phyloP scores from a whole-genome alignment of 371 early-diverging fungal species.

The Mortierella polycephala region DNA sequence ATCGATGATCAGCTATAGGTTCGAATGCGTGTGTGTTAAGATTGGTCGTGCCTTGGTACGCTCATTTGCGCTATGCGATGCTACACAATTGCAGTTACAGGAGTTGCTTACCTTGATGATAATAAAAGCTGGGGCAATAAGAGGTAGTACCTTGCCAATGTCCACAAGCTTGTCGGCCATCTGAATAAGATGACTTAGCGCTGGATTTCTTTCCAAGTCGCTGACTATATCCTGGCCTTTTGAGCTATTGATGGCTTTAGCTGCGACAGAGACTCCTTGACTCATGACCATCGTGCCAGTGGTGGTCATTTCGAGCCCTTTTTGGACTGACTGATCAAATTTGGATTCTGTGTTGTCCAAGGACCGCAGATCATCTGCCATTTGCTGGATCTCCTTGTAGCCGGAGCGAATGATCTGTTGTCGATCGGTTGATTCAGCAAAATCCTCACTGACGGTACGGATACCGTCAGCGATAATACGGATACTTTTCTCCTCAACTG shows the following conservation, averaged over 20 bases:
- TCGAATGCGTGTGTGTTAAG: no score
- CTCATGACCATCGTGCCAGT: conserved; percentile 9
- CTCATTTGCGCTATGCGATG: background rate
- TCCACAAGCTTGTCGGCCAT: conserved; percentile 56
- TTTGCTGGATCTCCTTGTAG: conserved; percentile 14
- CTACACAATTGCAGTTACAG: background rate
- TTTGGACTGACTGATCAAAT: conserved; percentile 8
- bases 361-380: conserved; percentile 9
- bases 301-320: conserved; percentile 17
- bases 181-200: conserved; percentile 41
- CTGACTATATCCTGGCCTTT: conserved; percentile 1
- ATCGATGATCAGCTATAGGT: conserved; percentile 57
- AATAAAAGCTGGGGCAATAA: conserved; percentile 60
- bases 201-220: conserved; percentile 35
- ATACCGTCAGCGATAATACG: no score
- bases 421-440: background rate
- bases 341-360: background rate
- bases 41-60: background rate
- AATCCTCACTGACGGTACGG: background rate
- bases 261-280: conserved; percentile 21
- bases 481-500: conserved; percentile 1
- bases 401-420: conserved; percentile 4
- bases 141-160: conserved; percentile 58
- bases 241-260: conserved; percentile 14
- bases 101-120: conserved; percentile 41